Percentiles rank a stretch among this genome's conserved stretches.
These are phyloP conservation scores for Cryptosporidium tyzzeri DNA, from an alignment of 169 alveolate genomes.

Conservation along the genomic window DNA sequence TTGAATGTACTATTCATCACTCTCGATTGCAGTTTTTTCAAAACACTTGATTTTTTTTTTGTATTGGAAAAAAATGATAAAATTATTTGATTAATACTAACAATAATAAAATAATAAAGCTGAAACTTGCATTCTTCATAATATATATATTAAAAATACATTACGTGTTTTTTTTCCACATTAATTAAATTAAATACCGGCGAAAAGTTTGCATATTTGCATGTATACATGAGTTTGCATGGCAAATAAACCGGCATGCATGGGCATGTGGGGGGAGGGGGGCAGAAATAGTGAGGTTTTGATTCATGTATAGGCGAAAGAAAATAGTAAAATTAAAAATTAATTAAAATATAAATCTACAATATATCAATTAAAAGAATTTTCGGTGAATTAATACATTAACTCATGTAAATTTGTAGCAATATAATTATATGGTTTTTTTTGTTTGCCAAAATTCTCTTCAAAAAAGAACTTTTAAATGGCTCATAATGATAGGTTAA, in stretches of 20 bases:
- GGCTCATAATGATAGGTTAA: background rate
- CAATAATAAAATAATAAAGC: too few species aligned
- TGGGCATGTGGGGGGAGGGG: background rate
- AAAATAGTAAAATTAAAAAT: background rate
- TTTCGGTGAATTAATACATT: background rate
- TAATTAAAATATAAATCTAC: background rate
- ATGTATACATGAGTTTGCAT: background rate
- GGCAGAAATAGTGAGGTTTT: too few species aligned
- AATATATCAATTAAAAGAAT: background rate
- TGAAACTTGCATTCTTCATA: background rate
- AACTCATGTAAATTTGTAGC: background rate
- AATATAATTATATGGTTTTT: too few species aligned
- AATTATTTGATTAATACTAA: too few species aligned
- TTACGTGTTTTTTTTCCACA: constrained; percentile 1
- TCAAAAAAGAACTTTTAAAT: background rate
- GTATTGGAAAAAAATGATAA: too few species aligned
- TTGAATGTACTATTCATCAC: too few species aligned
- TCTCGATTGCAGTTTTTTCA: background rate
- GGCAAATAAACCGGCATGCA: background rate
- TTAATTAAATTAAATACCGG: background rate
- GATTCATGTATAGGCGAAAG: background rate
- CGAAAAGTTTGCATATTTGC: background rate
- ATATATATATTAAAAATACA: background rate
- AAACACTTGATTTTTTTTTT: background rate
- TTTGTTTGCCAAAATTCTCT: background rate